Base-by-base conservation (phyloP, 1,284 basidiomycete genomes). In the Rhodotorula sp. region DNA sequence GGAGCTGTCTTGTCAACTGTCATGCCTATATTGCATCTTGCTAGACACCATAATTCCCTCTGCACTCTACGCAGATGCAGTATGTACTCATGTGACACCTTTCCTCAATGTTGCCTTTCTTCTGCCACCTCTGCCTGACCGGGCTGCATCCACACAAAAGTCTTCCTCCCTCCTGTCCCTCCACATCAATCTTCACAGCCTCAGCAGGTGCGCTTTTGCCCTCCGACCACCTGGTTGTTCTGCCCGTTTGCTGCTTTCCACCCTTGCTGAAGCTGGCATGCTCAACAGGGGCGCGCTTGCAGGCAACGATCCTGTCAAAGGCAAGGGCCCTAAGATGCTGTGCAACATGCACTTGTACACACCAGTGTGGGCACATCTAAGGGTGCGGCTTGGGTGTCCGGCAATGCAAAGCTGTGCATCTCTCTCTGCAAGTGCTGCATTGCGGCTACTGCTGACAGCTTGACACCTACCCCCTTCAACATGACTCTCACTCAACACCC, bases 1-100 rank as follows among this genome's bases (percentile, higher is more conserved):
- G 93, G 93, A 0, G 81, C 94, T 7, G 84, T 93, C 4, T 83
- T 91, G 65, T 92, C 90, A 74, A 84, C 91, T 46, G 90, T 89
- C 90, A 90, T 64, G 10, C 17, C 45, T 5, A 1, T 21, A 17
- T 60, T 14, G 5, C 23, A 50, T n/a, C 41, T 41, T 23, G 17
- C 25, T 7, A 52, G 61, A 44, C 45, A 13, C 68, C 65, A 62
- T 7, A 10, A 67, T 62, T 50, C 60, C 56, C n/a, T 50, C 75
- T 52, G 55, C 70, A 42, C 5, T 12, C 12, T n/a, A 9, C 23
- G 23, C 64, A 70, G 66, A 65, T 66, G 57, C 70, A 34, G 57
- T 56, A 67, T n/a, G n/a, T n/a, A 59, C 65, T 14, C 53, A 88
- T 52, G 84, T 88, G 7, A 82, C 81, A 45, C 88, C 88, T 71